These are phyloP conservation scores for Diutina mesorugosa DNA, from an alignment of 1,139 yeast species.

Conservation along the genomic window DNA sequence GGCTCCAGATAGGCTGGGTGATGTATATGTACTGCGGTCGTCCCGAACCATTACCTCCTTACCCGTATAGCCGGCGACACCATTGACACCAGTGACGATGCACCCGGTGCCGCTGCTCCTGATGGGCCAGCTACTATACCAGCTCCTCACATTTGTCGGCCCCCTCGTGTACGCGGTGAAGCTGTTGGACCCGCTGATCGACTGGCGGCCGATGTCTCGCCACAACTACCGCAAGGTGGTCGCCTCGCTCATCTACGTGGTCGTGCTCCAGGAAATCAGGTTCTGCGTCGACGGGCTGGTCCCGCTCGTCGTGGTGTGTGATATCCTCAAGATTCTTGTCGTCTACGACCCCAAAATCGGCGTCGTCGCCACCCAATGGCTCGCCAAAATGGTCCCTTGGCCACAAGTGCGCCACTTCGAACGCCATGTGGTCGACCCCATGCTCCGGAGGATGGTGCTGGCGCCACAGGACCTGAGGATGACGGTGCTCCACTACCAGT, in stretches of 20 bases:
- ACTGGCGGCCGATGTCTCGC: not conserved
- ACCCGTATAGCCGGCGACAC: no score
- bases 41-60: not conserved
- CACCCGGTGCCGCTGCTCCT: not conserved
- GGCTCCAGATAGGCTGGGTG: no score
- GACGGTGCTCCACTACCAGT: not conserved
- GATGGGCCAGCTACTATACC: not conserved
- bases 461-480: not conserved
- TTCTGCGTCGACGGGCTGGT: not conserved
- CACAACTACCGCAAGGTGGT: not conserved
- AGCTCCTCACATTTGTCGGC: not conserved
- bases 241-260: not conserved
- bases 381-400: not conserved
- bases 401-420: not conserved
- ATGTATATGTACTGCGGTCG: not conserved
- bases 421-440: not conserved
- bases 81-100: not conserved
- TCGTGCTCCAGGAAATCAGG: not conserved
- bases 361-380: not conserved
- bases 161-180: not conserved
- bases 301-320: not conserved
- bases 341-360: not conserved
- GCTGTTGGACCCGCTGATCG: conserved; percentile 1
- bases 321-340: not conserved
- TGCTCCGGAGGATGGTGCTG: not conserved